Evolutionary conservation across 2,329 filamentous ascomycete genomes (phyloP).

Genomic region (Exophiala oligosperma): DNA sequence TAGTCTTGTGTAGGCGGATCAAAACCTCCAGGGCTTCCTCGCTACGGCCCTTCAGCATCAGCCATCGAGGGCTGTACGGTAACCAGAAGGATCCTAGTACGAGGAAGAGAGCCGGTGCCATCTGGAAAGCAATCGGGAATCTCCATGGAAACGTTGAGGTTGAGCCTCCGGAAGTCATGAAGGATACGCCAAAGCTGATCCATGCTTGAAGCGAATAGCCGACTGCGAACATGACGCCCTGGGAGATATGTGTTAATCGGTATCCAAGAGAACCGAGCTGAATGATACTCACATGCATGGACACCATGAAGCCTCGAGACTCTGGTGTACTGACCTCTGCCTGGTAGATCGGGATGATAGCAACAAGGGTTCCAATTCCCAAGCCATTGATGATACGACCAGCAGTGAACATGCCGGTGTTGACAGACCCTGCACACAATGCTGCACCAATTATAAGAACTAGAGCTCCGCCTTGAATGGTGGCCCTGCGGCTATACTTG

Average conservation of each 20-base stretch:
- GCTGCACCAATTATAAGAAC: constrained; percentile 34
- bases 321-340: constrained; percentile 28
- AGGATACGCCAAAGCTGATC: constrained; percentile 28
- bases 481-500: constrained; percentile 38
- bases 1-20: constrained; percentile 44
- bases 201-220: constrained; percentile 27
- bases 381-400: constrained; percentile 21
- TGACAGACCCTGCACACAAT: constrained; percentile 44
- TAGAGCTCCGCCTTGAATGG: constrained; percentile 38
- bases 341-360: constrained; percentile 29
- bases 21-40: constrained; percentile 46
- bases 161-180: constrained; percentile 22
- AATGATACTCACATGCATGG: constrained; percentile 13
- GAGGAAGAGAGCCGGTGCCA: constrained; percentile 41
- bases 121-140: constrained; percentile 44
- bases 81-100: constrained; percentile 41
- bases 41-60: constrained; percentile 43
- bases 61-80: constrained; percentile 53
- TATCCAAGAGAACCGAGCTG: too few relatives aligned
- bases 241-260: too few relatives aligned
- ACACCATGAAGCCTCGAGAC: constrained; percentile 28
- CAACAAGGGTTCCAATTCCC: constrained; percentile 20
- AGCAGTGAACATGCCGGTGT: constrained; percentile 27
- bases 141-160: constrained; percentile 34
- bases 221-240: constrained; percentile 27